Conservation (phyloP, 2,329 filamentous ascomycete genomes). For the Canariomyces notabilis region DNA sequence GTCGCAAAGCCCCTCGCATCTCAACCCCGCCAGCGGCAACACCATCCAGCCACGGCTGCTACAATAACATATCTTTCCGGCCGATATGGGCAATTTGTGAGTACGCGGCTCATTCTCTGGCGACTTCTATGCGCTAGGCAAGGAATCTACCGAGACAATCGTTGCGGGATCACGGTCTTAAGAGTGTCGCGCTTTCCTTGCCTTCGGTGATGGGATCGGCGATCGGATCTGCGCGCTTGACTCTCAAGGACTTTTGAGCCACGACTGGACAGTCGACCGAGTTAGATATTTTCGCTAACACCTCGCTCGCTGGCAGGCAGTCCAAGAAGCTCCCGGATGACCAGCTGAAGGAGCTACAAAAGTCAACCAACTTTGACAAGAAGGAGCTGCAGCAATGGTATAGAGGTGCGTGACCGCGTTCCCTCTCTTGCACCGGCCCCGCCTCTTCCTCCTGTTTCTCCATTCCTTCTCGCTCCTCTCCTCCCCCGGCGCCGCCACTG, state of each 20-base stretch:
- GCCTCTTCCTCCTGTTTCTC: constrained; percentile 10
- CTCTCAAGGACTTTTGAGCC: no score
- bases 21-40: constrained; percentile 2
- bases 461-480: neutral
- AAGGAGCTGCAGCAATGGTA: constrained; percentile 99
- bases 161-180: no score
- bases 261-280: no score
- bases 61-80: constrained; percentile 5
- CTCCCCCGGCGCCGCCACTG: neutral
- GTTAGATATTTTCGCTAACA: constrained; percentile 13
- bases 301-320: constrained; percentile 59
- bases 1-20: constrained; percentile 10
- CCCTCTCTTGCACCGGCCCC: neutral
- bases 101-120: constrained; percentile 28
- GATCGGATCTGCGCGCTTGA: no score
- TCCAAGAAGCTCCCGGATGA: constrained; percentile 95
- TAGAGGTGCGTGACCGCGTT: constrained; percentile 63
- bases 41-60: constrained; percentile 5
- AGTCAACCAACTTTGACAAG: constrained; percentile 98
- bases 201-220: no score
- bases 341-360: constrained; percentile 91
- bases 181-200: no score
- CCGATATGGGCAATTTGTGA: constrained; percentile 51
- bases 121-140: neutral
- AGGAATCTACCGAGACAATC: neutral